Evolutionary conservation across 2,329 filamentous ascomycete species (phyloP).

Genomic region (Proliferodiscus dingleyae): DNA sequence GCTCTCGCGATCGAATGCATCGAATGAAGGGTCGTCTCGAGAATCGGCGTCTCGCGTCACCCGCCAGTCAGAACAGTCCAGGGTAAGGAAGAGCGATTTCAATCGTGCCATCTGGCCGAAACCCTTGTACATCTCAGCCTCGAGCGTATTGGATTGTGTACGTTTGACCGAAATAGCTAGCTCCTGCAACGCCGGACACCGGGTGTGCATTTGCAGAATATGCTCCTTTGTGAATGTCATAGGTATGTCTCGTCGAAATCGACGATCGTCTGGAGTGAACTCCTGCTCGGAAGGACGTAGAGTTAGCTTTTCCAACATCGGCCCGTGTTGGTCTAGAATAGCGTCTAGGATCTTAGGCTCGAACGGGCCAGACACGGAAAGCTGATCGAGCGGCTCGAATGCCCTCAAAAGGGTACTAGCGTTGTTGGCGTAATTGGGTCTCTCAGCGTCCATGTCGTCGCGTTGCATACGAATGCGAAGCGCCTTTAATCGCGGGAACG

Average conservation of each 20-base stretch:
- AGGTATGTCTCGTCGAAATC: conserved; percentile 5
- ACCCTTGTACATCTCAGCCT: conserved; percentile 7
- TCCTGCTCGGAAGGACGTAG: conserved; percentile 4
- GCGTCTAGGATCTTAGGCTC: conserved; percentile 10
- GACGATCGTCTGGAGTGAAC: background rate
- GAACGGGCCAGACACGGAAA: conserved; percentile 7
- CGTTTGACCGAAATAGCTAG: conserved; percentile 9
- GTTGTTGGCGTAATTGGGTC: conserved; percentile 5
- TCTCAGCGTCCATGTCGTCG: background rate
- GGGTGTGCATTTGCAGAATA: conserved; percentile 9
- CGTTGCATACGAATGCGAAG: conserved; percentile 7
- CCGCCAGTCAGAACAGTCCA: conserved; percentile 12
- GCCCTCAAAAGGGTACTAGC: conserved; percentile 3
- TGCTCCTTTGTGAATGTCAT: conserved; percentile 9
- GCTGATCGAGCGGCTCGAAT: conserved; percentile 10
- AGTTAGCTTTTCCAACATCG: conserved; percentile 7
- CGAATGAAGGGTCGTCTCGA: conserved; percentile 6
- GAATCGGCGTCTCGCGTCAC: conserved; percentile 6
- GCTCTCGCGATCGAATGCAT: conserved; percentile 4
- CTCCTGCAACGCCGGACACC: conserved; percentile 9
- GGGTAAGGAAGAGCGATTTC: conserved; percentile 9
- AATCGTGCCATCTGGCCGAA: conserved; percentile 9
- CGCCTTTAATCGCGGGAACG: conserved; percentile 9
- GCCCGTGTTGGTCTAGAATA: conserved; percentile 9
- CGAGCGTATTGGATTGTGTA: conserved; percentile 6